Evolutionary conservation across 257 asterid genomes (phyloP), one percentile per base, ranked within the genome.

Genomic region (Lithospermum erythrorhizon): DNA sequence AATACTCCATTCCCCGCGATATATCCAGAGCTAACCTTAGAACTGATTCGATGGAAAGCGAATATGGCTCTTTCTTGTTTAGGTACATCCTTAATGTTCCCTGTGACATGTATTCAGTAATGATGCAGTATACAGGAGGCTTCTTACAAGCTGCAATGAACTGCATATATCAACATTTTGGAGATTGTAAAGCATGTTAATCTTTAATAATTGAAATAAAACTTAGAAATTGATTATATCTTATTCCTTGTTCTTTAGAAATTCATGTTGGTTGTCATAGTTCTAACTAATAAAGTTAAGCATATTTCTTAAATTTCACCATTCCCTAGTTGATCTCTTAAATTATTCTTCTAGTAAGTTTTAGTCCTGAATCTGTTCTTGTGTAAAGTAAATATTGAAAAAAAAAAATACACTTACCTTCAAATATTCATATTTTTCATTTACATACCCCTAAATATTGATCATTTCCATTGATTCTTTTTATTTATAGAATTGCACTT

Each of bases 51-150:
- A 61, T 62, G 53, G 78, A 72, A 47, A 76, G 81, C 10, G 81
- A 76, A 9, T 72, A 76, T 17, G 78, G 81, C 52, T 72, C 78
- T 72, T 76, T 76, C 68, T 76, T 69, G 75, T 72, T 76, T 17
- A 76, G 81, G 25, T 76, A 76, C 81, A 76, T 69, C 69, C 81
- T 76, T 17, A 76, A 64, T 0, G 78, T 76, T 32, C 81, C 81
- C 63, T 72, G 81, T 23, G 81, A 76, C 81, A 76, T 76, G 75
- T 76, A 76, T 21, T 76, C 77, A 6, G 75, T 76, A 53, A 76
- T 76, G 69, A 76, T 76, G 51, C 81, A 76, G 66, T 76, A 76
- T 9, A 76, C 81, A 0, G 77, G 81, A 54, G 78, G 81, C 59
- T 69, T 76, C 59, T 69, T 76, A 65, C 80, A 75, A 1, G 80